Base-by-base conservation (phyloP, 83 land plant genomes). In the Isoetes engelmannii region DNA sequence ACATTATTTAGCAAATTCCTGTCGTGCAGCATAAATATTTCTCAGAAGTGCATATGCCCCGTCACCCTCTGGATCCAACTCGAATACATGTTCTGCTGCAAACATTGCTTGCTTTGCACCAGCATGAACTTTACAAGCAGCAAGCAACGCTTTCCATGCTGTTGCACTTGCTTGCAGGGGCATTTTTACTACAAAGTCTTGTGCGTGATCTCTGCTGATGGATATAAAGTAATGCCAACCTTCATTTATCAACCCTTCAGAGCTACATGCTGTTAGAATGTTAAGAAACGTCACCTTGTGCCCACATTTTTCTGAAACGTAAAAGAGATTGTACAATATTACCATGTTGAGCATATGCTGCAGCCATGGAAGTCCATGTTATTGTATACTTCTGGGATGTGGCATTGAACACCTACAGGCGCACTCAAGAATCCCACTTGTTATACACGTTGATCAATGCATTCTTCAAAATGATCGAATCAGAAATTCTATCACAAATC, bases 251-350 rank as follows among this genome's bases (percentile, higher is more conserved):
- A 13, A 13, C 1, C 13, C 47, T 8, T 9, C 12, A 9, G 0
- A 47, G 41, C 67, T 44, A 64, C 67, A 64, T 10, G 67, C 67
- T 9, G 42, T 28, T 12, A 64, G 47, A 9, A 64, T 41, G 12
- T 18, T 41, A 21, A 44, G 42, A 17, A 64, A 64, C 15, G 67
- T 37, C 42, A 64, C 41, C 44, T 4, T 37, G 28, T 9, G 19
- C 62, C 8, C 12, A 37, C 62, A 59, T 59, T 59, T 1, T 9
- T 19, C 62, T 12, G 62, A 59, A 59, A 7, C 1, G 18, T 8
- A 8, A 18, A 12, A 59, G 28, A 10, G 62, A 20, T 7, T 12
- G 18, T 9, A 9, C 18, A 37, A 0, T 8, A 1, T 59, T 0
- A 0, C 62, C 62, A 9, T 9, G 10, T 12, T 9, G 28, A 18